Evolutionary conservation across 345 rosid genomes (phyloP).

Genomic region (Citrus hindsii): DNA sequence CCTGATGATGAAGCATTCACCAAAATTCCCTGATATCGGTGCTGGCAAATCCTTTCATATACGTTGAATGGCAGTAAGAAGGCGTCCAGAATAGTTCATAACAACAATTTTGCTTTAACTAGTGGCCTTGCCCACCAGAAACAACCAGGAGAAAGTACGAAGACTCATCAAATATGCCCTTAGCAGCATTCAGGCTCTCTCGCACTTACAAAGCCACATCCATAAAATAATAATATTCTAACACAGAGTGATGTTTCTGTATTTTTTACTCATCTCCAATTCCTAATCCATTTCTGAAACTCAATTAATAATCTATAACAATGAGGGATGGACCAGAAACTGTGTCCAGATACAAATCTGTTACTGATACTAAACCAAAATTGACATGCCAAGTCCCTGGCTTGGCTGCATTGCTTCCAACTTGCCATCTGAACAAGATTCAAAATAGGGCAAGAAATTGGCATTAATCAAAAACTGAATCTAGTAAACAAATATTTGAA

Average conservation of each 20-base stretch:
- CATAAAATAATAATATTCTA: not conserved
- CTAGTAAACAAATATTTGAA: not conserved
- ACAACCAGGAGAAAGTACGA: not conserved
- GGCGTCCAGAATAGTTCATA: not conserved
- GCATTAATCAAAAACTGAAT: not conserved
- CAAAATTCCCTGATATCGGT: not conserved
- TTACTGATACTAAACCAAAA: conserved; percentile 2
- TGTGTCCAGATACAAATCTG: conserved; percentile 5
- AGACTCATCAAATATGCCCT: not conserved
- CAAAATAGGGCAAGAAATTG: not conserved
- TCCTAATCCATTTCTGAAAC: not conserved
- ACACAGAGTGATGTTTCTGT: not conserved
- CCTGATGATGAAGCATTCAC: not conserved
- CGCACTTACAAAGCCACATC: not conserved
- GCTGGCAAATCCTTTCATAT: not conserved
- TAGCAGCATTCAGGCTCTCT: not conserved
- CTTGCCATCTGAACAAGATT: conserved; percentile 1
- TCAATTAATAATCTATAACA: conserved; percentile 6
- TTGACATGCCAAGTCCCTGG: not conserved
- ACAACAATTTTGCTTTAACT: not conserved
- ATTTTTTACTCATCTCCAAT: not conserved
- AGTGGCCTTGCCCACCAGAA: not conserved
- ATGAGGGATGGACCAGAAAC: not conserved
- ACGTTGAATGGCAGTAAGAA: not conserved
- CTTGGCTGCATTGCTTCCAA: conserved; percentile 1